Percentiles rank a stretch among this genome's conserved stretches.
phyloP scores from a whole-genome alignment of 2,329 filamentous ascomycete species.

The Aspergillus spinulosporus region DNA sequence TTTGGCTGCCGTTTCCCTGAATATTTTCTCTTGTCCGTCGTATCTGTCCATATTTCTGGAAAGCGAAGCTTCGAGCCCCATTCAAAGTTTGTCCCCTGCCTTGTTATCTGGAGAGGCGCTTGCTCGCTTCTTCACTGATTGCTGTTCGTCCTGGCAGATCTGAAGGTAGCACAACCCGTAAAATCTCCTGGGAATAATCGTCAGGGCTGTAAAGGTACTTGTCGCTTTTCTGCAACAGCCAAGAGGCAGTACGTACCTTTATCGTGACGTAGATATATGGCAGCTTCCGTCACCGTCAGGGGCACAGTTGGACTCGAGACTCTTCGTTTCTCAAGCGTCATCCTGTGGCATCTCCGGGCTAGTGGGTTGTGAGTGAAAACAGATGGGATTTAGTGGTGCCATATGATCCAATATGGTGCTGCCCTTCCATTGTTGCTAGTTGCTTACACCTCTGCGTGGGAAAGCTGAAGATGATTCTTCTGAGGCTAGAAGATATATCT shows the following conservation, averaged over 20 bases:
- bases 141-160: background rate
- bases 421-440: background rate
- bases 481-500: background rate
- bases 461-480: background rate
- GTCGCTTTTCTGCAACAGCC: background rate
- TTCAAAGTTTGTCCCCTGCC: background rate
- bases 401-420: background rate
- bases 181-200: background rate
- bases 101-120: slow-evolving; percentile 3
- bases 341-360: background rate
- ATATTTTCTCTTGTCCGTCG: slow-evolving; percentile 9
- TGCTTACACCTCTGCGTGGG: no score
- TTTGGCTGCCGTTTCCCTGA: slow-evolving; percentile 11
- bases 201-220: background rate
- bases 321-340: background rate
- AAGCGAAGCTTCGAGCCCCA: background rate
- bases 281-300: background rate
- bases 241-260: background rate
- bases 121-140: slow-evolving; percentile 8
- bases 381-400: background rate
- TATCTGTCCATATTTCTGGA: slow-evolving; percentile 12
- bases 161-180: slow-evolving; percentile 5
- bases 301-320: background rate
- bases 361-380: background rate
- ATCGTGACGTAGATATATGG: slow-evolving; percentile 3